A percentile compares a stretch with the other conserved stretches of the same genome.
Evolutionary conservation across 352 stramenopile species (phyloP).

Genomic region (Phytophthora foliorum): DNA sequence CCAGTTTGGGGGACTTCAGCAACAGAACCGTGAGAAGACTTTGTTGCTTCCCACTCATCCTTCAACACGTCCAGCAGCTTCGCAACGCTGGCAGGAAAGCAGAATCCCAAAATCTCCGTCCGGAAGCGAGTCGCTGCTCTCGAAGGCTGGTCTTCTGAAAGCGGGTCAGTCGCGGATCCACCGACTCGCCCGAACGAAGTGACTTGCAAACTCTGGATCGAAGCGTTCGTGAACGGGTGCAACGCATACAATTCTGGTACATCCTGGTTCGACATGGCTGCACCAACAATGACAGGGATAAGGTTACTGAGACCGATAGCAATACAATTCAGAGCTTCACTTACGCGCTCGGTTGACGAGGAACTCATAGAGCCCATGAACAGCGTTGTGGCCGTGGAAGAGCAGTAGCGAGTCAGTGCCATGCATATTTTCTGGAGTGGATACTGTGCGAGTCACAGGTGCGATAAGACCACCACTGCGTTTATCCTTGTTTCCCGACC

Average conservation of each 20-base stretch:
- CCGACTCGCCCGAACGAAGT: constrained; percentile 45
- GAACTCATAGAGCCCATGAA: constrained; percentile 83
- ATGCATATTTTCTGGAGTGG: constrained; percentile 48
- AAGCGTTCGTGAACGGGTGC: constrained; percentile 68
- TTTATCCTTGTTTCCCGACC: constrained; percentile 31
- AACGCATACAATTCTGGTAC: constrained; percentile 67
- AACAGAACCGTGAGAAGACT: constrained; percentile 5
- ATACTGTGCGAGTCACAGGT: constrained; percentile 23
- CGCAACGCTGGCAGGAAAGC: constrained; percentile 49
- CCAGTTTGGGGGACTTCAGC: constrained; percentile 1
- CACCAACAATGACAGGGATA: constrained; percentile 3
- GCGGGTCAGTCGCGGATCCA: constrained; percentile 15
- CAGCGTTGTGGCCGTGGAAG: constrained; percentile 68
- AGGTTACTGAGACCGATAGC: neutral
- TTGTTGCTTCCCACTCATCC: constrained; percentile 30
- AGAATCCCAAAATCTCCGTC: constrained; percentile 70
- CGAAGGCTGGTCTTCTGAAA: constrained; percentile 26
- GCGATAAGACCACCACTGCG: constrained; percentile 8
- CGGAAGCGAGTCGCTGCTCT: constrained; percentile 36
- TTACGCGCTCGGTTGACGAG: constrained; percentile 82
- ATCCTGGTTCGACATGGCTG: constrained; percentile 83
- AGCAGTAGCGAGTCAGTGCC: constrained; percentile 71
- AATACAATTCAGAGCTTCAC: constrained; percentile 19
- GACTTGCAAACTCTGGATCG: constrained; percentile 65
- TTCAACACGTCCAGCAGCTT: constrained; percentile 55